Base-by-base conservation (phyloP, 257 asterid species). In the Paraleonurus japonicus region DNA sequence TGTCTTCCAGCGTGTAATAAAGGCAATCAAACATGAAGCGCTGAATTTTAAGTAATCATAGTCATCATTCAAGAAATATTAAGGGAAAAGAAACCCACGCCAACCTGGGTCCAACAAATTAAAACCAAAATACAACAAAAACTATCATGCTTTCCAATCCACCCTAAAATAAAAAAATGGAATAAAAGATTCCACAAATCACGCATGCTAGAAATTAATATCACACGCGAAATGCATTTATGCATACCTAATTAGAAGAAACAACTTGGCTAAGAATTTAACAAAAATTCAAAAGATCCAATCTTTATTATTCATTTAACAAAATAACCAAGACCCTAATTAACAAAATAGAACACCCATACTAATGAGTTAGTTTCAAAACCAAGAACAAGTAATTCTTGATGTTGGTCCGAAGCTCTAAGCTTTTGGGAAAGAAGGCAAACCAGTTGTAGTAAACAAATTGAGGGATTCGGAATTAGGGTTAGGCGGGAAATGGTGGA, bases 291-390 rank as follows among this genome's bases (percentile, higher is more conserved):
- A 27, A 35, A 69, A 75, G 70, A 74, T 45, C 59, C 33, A 64
- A 71, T 17, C 12, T 74, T 33, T 73, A 67, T 61, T 65, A 54
- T 62, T 60, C 43, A 37, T 67, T 75, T 72, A n/a, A n/a, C 27
- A 60, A 70, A 58, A 45, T 65, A 23, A 54, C 37, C 64, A 33
- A 65, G 70, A 78, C 75, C 78, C 75, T 51, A 64, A 67, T 57
- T 67, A 43, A 55, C 67, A 73, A 71, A 67, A 59, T 59, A 39
- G 62, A 51, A 54, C n/a, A 2, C 16, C 17, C 32, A 26, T 83
- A 94, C 99, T 66, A 94, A 87, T 20, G 98, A 94, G 78, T 97
- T 91, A 43, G 99, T 94, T 76, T 94, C 99, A 43, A 94, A 91
- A 2, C 99, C 99, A 78, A 91, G 82, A 78, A 94, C 79, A 69